These are phyloP conservation scores for Verbascum thapsus DNA, from an alignment of 257 asterid genomes.

Conservation along the genomic window DNA sequence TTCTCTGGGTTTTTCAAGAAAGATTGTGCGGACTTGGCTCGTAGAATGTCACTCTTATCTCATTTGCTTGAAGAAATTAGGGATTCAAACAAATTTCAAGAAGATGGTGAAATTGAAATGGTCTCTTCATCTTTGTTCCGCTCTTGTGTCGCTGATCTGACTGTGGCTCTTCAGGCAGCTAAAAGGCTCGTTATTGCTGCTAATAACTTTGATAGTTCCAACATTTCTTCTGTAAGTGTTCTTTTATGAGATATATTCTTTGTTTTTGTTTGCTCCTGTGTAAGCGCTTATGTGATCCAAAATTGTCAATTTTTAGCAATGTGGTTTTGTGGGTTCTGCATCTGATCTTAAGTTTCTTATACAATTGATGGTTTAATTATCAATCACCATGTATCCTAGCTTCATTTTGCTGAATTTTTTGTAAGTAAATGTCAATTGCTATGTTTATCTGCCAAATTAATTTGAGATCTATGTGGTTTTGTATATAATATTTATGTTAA, in stretches of 20 bases:
- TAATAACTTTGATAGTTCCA: constrained; percentile 39
- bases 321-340: constrained; percentile 27
- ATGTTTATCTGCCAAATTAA: constrained; percentile 5
- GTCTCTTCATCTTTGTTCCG: too few relatives aligned
- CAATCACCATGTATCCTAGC: not conserved
- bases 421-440: not conserved
- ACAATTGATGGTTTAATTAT: constrained; percentile 8
- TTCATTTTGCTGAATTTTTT: not conserved
- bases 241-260: not conserved
- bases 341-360: constrained; percentile 33
- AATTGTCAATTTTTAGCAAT: constrained; percentile 4
- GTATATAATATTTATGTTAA: not conserved
- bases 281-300: constrained; percentile 17
- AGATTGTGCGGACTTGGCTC: constrained; percentile 81
- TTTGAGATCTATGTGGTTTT: constrained; percentile 29
- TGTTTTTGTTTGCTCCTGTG: not conserved
- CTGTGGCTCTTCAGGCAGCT: constrained; percentile 52
- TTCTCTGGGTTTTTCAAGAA: constrained; percentile 76
- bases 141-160: constrained; percentile 63
- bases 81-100: constrained; percentile 42
- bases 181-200: constrained; percentile 56
- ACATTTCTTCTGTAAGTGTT: constrained; percentile 45
- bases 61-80: constrained; percentile 84
- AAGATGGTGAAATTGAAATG: constrained; percentile 31
- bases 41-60: constrained; percentile 73